A percentile compares a stretch with the other conserved stretches of the same genome.
Conservation (phyloP, 106 monocot genomes). For the Allium sativum region DNA sequence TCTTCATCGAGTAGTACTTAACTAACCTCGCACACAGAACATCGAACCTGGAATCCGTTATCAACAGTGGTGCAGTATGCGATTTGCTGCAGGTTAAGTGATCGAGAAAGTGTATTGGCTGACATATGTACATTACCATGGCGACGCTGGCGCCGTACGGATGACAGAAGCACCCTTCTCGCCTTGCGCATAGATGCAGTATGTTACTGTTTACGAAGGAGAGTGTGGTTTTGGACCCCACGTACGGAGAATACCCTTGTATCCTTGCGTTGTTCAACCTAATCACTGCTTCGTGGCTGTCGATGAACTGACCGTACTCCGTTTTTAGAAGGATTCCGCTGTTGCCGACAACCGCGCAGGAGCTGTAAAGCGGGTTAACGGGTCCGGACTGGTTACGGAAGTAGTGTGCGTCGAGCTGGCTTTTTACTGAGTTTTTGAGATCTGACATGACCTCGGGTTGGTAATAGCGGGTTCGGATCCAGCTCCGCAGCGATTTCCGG, state of each 20-base stretch:
- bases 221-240: constrained; percentile 50
- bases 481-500: constrained; percentile 25
- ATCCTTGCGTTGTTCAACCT: constrained; percentile 67
- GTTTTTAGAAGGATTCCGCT: constrained; percentile 62
- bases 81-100: constrained; percentile 51
- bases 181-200: constrained; percentile 50
- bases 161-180: constrained; percentile 52
- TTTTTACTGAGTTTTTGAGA: constrained; percentile 32
- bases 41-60: constrained; percentile 62
- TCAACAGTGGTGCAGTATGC: constrained; percentile 28
- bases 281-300: constrained; percentile 58
- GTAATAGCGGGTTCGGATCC: constrained; percentile 29
- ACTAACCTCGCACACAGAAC: constrained; percentile 48
- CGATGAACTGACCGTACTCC: constrained; percentile 45
- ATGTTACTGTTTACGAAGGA: constrained; percentile 83
- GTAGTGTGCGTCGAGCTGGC: constrained; percentile 40
- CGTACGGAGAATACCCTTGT: constrained; percentile 34
- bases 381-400: neutral
- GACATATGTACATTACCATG: constrained; percentile 71
- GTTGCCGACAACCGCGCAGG: constrained; percentile 86
- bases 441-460: constrained; percentile 46
- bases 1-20: constrained; percentile 66
- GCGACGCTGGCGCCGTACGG: constrained; percentile 58
- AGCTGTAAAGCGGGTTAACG: constrained; percentile 17
- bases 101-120: constrained; percentile 62